These are phyloP conservation scores for Lactifluus echinatus DNA, from an alignment of 768 basidiomycete genomes.

Conservation along the genomic window DNA sequence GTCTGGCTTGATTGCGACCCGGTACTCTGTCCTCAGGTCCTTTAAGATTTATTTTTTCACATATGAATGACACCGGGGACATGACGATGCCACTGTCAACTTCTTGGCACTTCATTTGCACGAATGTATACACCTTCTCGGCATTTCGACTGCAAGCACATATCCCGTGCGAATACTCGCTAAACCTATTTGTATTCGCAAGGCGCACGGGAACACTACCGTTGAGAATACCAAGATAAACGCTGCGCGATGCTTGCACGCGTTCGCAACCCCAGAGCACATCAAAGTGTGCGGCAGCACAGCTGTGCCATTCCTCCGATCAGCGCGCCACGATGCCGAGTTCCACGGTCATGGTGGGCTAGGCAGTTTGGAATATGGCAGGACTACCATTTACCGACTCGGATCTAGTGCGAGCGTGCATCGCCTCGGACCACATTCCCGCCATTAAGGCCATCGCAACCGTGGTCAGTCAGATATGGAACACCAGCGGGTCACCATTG, in stretches of 20 bases:
- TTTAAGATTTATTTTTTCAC: neutral
- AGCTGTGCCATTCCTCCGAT: conserved; percentile 54
- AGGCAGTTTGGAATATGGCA: conserved; percentile 76
- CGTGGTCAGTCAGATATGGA: conserved; percentile 47
- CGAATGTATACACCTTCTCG: conserved; percentile 61
- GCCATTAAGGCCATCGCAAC: conserved; percentile 65
- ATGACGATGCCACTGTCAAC: conserved; percentile 84
- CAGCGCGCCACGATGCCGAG: conserved; percentile 54
- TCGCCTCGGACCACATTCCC: conserved; percentile 40
- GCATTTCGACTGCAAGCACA: conserved; percentile 64
- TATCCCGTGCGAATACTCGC: neutral
- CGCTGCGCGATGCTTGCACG: conserved; percentile 67
- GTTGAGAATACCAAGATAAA: conserved; percentile 57
- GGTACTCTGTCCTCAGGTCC: conserved; percentile 11
- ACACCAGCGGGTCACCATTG: too few species aligned
- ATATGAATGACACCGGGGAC: conserved; percentile 52
- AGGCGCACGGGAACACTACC: conserved; percentile 79
- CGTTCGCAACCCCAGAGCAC: conserved; percentile 53
- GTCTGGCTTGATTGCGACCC: conserved; percentile 33
- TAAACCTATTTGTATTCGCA: neutral
- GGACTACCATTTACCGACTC: conserved; percentile 50
- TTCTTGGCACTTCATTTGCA: conserved; percentile 62
- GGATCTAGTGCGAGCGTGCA: conserved; percentile 40
- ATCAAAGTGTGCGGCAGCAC: conserved; percentile 66
- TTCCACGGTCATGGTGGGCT: conserved; percentile 82